Conservation (phyloP, 768 basidiomycete species). For the Calocybe gangraenosa region DNA sequence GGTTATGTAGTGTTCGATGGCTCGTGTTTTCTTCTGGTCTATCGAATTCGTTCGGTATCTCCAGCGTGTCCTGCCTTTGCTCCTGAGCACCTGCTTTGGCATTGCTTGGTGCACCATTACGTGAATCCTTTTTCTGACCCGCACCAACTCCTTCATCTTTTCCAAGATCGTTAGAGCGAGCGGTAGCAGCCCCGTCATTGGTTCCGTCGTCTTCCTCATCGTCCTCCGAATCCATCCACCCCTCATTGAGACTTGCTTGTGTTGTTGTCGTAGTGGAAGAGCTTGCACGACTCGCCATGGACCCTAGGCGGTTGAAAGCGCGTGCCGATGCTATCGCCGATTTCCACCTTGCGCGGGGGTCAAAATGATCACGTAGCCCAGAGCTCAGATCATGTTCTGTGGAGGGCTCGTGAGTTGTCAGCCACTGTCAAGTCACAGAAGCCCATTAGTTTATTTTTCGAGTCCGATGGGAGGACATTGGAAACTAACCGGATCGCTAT, state of each 20-base stretch:
- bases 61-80: too few relatives aligned
- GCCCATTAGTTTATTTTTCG: background rate
- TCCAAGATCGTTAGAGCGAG: too few relatives aligned
- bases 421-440: slow-evolving; percentile 47
- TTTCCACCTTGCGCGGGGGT: slow-evolving; percentile 71
- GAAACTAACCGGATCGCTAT: slow-evolving; percentile 54
- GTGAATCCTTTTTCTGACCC: too few relatives aligned
- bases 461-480: background rate
- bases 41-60: too few relatives aligned
- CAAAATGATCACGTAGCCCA: slow-evolving; percentile 81
- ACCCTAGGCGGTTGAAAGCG: slow-evolving; percentile 35
- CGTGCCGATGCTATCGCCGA: slow-evolving; percentile 56
- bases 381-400: slow-evolving; percentile 69
- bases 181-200: too few relatives aligned
- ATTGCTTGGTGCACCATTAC: too few relatives aligned
- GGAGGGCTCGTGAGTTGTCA: slow-evolving; percentile 60
- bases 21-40: too few relatives aligned
- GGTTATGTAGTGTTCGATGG: too few relatives aligned
- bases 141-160: too few relatives aligned
- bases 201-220: slow-evolving; percentile 16
- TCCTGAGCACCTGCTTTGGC: too few relatives aligned
- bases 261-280: slow-evolving; percentile 20
- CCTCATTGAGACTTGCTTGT: slow-evolving; percentile 27
- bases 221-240: slow-evolving; percentile 27
- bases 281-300: slow-evolving; percentile 21